Evolutionary conservation across 106 monocot genomes (phyloP).

Genomic region (Allium sativum): DNA sequence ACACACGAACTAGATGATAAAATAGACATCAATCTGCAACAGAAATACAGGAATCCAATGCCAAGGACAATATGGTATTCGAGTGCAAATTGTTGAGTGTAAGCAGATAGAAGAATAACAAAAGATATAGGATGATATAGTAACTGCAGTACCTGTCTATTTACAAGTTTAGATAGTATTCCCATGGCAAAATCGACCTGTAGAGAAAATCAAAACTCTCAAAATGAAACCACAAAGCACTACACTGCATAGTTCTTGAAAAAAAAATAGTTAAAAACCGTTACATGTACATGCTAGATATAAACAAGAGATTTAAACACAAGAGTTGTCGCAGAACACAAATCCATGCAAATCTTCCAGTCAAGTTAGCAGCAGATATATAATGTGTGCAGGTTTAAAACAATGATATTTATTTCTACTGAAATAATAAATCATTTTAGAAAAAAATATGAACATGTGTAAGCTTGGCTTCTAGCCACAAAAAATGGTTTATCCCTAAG

Average conservation of each 20-base stretch:
- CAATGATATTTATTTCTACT: neutral
- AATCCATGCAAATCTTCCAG: neutral
- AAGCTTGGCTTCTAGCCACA: no score
- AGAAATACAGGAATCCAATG: no score
- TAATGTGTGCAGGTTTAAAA: neutral
- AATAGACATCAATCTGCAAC: no score
- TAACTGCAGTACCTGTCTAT: conserved; percentile 48
- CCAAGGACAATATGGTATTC: no score
- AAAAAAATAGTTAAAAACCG: neutral
- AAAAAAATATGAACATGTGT: neutral
- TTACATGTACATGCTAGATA: neutral
- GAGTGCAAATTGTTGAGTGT: no score
- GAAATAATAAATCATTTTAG: neutral
- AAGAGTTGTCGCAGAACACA: neutral
- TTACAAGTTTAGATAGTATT: conserved; percentile 72
- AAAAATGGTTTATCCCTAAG: no score
- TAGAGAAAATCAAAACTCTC: neutral
- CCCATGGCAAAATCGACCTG: conserved; percentile 97
- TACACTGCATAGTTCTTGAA: neutral
- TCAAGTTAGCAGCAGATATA: neutral
- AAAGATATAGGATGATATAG: neutral
- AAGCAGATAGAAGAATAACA: conserved; percentile 1
- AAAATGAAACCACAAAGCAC: neutral
- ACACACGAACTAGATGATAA: no score
- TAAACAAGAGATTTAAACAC: neutral